Evolutionary conservation across 164 flowering plant species (phyloP), one percentile per base, ranked within the genome.

Genomic region (Tinospora cordifolia): DNA sequence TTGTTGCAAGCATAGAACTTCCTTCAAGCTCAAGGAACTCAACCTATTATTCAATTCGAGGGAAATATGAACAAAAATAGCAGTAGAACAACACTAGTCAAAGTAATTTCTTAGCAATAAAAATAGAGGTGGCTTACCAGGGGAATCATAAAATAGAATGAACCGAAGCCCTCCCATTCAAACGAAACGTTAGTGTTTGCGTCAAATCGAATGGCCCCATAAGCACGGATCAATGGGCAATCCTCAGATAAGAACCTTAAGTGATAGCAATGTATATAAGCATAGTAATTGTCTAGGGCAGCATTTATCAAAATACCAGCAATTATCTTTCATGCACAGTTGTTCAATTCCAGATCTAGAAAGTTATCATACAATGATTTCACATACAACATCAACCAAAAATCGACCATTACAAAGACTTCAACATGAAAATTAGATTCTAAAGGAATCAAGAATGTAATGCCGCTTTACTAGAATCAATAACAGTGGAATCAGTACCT

Each of bases 121-220:
- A 75, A 17, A 72, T 63, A 63, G 8, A 49, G 72, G 57, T 67
- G 26, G 26, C 60, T 62, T 74, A 93, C 98, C 96, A 89, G 96
- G 75, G 98, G 99, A 68, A 94, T 75, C 81, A 87, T 78, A 69
- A 94, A 94, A 80, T 88, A 94, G 71, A 89, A 94, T 62, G 93
- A 89, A 67, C 98, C 97, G 76, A 94, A 94, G 63, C 76, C 79
- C 72, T 83, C 77, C 99, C 99, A 94, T 73, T 94, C 99, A 8
- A 87, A 51, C 5, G 93, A 82, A 49, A 86, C 74, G 14, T 79
- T 69, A 62, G 87, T 83, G 69, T 71, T 81, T 44, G 88, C 82
- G 79, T 94, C 96, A 72, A 94, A 94, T 5, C 99, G 90, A n/a
- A 94, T 88, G 11, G 88, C 97, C 41, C 99, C 99, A 80, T 94